A percentile compares a stretch with the other conserved stretches of the same genome.
These are phyloP conservation scores for Plasmodium adleri DNA, from an alignment of 169 alveolate species.

Conservation along the genomic window DNA sequence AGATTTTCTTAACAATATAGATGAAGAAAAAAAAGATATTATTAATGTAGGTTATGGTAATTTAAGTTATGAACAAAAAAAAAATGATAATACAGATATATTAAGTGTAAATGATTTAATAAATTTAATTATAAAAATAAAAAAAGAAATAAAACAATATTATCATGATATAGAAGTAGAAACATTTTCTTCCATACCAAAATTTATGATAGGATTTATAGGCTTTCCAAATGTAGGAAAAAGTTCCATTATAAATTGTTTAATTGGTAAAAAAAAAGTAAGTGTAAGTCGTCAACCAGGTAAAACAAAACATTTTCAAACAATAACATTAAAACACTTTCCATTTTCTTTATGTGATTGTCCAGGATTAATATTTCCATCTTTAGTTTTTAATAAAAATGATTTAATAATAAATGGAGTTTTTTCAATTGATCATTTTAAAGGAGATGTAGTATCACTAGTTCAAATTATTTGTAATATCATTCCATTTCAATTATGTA, in stretches of 20 bases:
- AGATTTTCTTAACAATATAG: neutral
- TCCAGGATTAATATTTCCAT: conserved; percentile 98
- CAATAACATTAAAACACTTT: conserved; percentile 86
- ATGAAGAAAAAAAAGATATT: conserved; percentile 12
- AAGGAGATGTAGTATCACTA: conserved; percentile 92
- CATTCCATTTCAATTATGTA: conserved; percentile 90
- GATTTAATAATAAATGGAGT: conserved; percentile 98
- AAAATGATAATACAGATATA: conserved; percentile 69
- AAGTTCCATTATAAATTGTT: conserved; percentile 97
- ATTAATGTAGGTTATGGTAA: conserved; percentile 66
- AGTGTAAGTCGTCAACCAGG: conserved; percentile 99
- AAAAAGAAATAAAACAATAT: conserved; percentile 30
- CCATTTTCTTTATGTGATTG: conserved; percentile 96
- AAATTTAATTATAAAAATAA: conserved; percentile 69
- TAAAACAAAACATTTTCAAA: conserved; percentile 98
- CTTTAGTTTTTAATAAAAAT: conserved; percentile 95
- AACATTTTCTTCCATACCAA: conserved; percentile 46
- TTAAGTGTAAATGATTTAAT: conserved; percentile 80
- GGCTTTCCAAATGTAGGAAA: conserved; percentile 99
- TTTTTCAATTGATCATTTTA: conserved; percentile 95
- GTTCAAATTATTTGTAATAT: conserved; percentile 95
- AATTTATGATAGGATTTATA: conserved; percentile 95
- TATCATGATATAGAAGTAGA: conserved; percentile 64
- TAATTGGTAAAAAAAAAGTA: conserved; percentile 93
- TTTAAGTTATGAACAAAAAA: conserved; percentile 55